phyloP scores from a whole-genome alignment of 176 grass and related monocot species.

The Lolium rigidum region DNA sequence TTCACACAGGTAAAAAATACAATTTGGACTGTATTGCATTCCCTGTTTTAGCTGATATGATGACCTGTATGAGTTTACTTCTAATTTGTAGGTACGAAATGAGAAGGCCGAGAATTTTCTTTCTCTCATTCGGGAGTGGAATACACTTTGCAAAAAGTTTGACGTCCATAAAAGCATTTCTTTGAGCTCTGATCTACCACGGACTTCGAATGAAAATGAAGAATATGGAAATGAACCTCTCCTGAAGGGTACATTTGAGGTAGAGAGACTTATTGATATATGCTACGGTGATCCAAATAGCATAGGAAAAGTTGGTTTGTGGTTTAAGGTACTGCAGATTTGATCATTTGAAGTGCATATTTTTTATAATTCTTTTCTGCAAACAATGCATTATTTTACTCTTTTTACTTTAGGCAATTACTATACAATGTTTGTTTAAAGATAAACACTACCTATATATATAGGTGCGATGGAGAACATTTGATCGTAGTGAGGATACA shows the following conservation, averaged over 20 bases:
- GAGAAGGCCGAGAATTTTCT: slow-evolving; percentile 74
- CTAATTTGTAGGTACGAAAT: slow-evolving; percentile 52
- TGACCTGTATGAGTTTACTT: neutral
- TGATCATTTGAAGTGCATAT: neutral
- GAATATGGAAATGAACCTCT: slow-evolving; percentile 16
- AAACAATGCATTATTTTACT: neutral
- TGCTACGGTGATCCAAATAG: slow-evolving; percentile 62
- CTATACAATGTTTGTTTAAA: neutral
- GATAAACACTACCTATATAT: neutral
- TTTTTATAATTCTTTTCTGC: neutral
- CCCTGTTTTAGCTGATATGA: neutral
- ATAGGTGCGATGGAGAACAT: slow-evolving; percentile 71
- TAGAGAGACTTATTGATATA: slow-evolving; percentile 54
- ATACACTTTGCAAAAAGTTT: slow-evolving; percentile 52
- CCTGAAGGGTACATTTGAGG: slow-evolving; percentile 54
- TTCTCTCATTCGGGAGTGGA: slow-evolving; percentile 59
- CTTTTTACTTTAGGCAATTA: neutral
- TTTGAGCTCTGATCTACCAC: neutral
- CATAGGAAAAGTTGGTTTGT: slow-evolving; percentile 46
- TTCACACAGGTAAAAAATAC: slow-evolving; percentile 46
- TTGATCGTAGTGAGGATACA: slow-evolving; percentile 56
- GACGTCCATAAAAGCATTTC: slow-evolving; percentile 20
- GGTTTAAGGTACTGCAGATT: slow-evolving; percentile 57
- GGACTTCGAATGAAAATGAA: slow-evolving; percentile 40
- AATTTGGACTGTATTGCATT: neutral